These are phyloP conservation scores for Tetrahymena malaccensis DNA, from an alignment of 73 alveolate species.

Conservation along the genomic window DNA sequence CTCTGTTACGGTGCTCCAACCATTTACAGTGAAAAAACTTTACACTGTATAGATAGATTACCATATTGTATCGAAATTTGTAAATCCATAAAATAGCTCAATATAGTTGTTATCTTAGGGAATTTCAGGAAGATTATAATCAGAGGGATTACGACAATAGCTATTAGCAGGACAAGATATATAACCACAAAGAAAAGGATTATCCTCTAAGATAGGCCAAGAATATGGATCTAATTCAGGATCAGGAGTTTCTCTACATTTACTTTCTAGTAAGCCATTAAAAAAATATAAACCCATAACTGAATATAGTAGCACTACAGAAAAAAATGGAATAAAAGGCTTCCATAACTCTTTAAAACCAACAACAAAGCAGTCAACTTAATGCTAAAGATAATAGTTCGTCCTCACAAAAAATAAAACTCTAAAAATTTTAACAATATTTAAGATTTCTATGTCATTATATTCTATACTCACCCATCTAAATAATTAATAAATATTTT, in stretches of 20 bases:
- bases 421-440: not conserved
- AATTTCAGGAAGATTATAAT: not conserved
- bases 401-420: not conserved
- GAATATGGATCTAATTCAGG: not conserved
- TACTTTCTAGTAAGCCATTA: not conserved
- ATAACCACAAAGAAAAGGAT: not conserved
- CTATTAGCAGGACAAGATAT: not conserved
- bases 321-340: not conserved
- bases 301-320: not conserved
- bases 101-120: not conserved
- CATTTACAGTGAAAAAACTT: not conserved
- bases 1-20: not conserved
- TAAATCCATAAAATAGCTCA: not conserved
- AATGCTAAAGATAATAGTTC: not conserved
- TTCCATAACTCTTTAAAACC: not conserved
- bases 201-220: not conserved
- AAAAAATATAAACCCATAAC: not conserved
- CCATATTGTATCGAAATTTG: not conserved
- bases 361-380: not conserved
- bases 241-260: not conserved
- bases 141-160: not conserved
- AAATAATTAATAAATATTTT: not conserved
- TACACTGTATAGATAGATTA: not conserved
- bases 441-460: not conserved
- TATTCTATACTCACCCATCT: not conserved